Conservation (phyloP, 2,329 filamentous ascomycete species). For the Erysiphe pulchra region DNA sequence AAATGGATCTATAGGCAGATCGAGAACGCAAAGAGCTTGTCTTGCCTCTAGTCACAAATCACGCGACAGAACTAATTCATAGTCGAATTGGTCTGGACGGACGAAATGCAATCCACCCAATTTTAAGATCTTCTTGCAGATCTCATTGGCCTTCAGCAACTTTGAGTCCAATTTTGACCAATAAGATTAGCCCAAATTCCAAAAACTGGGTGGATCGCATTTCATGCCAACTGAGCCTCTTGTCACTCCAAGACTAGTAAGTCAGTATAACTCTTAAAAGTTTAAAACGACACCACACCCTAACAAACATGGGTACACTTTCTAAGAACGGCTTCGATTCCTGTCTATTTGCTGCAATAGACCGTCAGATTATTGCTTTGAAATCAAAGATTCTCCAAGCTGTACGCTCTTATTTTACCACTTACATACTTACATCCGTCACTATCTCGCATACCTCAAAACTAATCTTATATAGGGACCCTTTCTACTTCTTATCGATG, state of each 20-base stretch:
- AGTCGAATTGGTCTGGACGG: no score
- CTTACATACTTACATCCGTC: background rate
- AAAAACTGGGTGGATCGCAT: no score
- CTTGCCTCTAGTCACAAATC: no score
- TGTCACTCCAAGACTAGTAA: background rate
- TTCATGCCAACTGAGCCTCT: no score
- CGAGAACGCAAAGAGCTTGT: no score
- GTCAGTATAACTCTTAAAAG: background rate
- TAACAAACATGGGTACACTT: constrained; percentile 1
- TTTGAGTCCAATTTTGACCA: no score
- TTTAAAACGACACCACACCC: background rate
- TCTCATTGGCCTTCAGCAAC: no score
- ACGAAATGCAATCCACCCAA: no score
- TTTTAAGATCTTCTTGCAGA: no score
- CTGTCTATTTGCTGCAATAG: constrained; percentile 3
- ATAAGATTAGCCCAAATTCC: no score
- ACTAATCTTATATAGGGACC: constrained; percentile 5
- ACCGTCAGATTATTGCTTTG: constrained; percentile 8
- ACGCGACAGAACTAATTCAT: no score
- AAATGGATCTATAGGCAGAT: no score
- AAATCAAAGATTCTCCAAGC: constrained; percentile 7
- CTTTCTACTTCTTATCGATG: constrained; percentile 10
- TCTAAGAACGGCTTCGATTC: constrained; percentile 1
- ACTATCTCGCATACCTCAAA: background rate
- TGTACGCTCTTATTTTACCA: constrained; percentile 4